These are phyloP conservation scores for Pseudogymnoascus sp. DNA, from an alignment of 2,329 filamentous ascomycete species.

Conservation along the genomic window DNA sequence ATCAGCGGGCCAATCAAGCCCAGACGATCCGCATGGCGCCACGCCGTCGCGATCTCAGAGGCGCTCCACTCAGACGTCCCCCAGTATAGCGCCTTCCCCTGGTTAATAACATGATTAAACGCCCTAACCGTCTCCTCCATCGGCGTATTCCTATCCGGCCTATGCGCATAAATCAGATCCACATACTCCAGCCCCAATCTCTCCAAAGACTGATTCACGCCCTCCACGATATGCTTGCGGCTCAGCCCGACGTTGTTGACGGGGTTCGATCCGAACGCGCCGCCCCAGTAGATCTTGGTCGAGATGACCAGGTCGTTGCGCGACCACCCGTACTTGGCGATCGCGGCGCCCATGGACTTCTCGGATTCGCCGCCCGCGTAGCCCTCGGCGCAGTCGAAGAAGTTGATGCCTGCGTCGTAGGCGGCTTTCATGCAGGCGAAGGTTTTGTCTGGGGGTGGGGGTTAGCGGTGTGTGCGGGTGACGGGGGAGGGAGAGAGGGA, in stretches of 20 bases:
- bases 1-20: constrained; percentile 56
- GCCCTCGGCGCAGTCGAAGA: constrained; percentile 50
- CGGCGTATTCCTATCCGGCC: constrained; percentile 59
- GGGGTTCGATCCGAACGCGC: constrained; percentile 50
- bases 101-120: constrained; percentile 64
- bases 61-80: constrained; percentile 63
- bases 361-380: constrained; percentile 48
- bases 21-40: constrained; percentile 52
- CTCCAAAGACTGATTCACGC: constrained; percentile 51
- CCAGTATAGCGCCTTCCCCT: constrained; percentile 64
- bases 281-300: constrained; percentile 61
- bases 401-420: constrained; percentile 51
- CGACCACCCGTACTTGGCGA: constrained; percentile 51
- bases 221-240: constrained; percentile 64
- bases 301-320: constrained; percentile 50
- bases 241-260: constrained; percentile 63
- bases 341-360: constrained; percentile 47
- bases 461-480: neutral
- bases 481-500: neutral
- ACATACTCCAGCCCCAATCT: constrained; percentile 51
- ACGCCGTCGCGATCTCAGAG: constrained; percentile 57
- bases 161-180: constrained; percentile 63
- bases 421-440: constrained; percentile 55
- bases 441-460: constrained; percentile 40
- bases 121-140: constrained; percentile 65